These are phyloP conservation scores for Vigna mungo DNA, from an alignment of 306 rosid species.

Conservation along the genomic window DNA sequence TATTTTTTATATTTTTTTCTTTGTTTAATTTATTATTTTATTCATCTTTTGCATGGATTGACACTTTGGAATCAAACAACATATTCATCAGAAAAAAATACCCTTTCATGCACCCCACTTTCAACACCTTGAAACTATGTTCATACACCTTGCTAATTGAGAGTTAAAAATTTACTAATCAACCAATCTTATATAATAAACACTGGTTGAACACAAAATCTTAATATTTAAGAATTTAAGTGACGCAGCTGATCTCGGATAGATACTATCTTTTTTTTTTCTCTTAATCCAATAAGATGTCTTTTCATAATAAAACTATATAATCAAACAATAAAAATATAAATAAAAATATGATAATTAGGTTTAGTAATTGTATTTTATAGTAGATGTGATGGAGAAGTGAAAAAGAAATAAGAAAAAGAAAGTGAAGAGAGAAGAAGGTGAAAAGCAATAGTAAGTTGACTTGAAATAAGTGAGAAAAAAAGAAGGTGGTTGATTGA, in stretches of 20 bases:
- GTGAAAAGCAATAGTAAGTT: constrained; percentile 33
- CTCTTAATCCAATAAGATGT: no score
- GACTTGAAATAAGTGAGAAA: constrained; percentile 17
- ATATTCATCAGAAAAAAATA: not conserved
- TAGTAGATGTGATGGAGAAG: not conserved
- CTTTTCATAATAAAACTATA: no score
- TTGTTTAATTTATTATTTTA: not conserved
- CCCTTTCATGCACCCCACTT: not conserved
- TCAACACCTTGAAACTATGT: not conserved
- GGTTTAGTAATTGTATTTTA: no score
- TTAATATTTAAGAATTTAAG: not conserved
- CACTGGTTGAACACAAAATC: not conserved
- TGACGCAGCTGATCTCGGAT: not conserved
- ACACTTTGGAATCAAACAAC: not conserved
- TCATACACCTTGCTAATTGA: not conserved
- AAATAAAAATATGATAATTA: no score
- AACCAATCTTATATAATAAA: not conserved
- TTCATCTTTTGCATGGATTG: not conserved
- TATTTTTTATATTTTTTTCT: not conserved
- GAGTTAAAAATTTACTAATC: not conserved
- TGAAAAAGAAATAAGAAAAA: not conserved
- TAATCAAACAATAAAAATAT: no score
- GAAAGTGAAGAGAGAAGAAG: constrained; percentile 12
- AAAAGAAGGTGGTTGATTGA: constrained; percentile 30
- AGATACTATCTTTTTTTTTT: not conserved